These are phyloP conservation scores for Diaporthe caulivora DNA, from an alignment of 2,329 filamentous ascomycete genomes.

Conservation along the genomic window DNA sequence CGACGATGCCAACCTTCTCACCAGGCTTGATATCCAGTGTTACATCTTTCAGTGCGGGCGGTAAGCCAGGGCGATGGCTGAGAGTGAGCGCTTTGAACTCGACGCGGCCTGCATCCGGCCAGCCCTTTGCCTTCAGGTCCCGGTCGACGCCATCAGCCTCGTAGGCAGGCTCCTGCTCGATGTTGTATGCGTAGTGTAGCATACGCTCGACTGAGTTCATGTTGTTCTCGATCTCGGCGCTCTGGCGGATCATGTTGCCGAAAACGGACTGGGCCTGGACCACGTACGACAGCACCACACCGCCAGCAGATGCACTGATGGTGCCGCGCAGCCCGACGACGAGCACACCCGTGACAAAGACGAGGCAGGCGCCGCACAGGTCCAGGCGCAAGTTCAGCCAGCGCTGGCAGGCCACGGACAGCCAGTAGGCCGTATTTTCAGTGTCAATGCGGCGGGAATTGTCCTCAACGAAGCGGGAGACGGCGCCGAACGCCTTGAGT, in stretches of 20 bases:
- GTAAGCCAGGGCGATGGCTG: constrained; percentile 75
- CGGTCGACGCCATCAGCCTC: constrained; percentile 52
- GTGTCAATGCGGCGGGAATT: constrained; percentile 68
- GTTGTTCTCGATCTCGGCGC: constrained; percentile 77
- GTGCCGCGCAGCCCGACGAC: constrained; percentile 74
- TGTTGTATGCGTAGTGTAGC: constrained; percentile 72
- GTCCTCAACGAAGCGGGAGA: constrained; percentile 67
- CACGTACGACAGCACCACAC: constrained; percentile 75
- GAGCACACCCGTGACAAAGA: constrained; percentile 73
- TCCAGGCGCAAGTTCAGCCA: constrained; percentile 75
- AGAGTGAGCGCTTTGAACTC: constrained; percentile 78
- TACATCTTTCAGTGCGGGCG: constrained; percentile 73
- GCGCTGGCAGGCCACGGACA: constrained; percentile 76
- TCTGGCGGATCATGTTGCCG: constrained; percentile 58
- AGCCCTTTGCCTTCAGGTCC: constrained; percentile 54
- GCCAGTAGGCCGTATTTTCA: constrained; percentile 77
- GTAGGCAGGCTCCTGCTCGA: constrained; percentile 70
- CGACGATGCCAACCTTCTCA: constrained; percentile 66
- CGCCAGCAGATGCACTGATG: constrained; percentile 73
- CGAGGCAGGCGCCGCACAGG: constrained; percentile 69
- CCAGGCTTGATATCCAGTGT: constrained; percentile 47
- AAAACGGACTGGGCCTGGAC: constrained; percentile 73
- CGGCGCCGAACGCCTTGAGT: constrained; percentile 74
- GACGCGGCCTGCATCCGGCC: constrained; percentile 77
- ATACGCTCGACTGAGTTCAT: constrained; percentile 78